phyloP scores from a whole-genome alignment of 108 stramenopile genomes.

The Discostella pseudostelligera region DNA sequence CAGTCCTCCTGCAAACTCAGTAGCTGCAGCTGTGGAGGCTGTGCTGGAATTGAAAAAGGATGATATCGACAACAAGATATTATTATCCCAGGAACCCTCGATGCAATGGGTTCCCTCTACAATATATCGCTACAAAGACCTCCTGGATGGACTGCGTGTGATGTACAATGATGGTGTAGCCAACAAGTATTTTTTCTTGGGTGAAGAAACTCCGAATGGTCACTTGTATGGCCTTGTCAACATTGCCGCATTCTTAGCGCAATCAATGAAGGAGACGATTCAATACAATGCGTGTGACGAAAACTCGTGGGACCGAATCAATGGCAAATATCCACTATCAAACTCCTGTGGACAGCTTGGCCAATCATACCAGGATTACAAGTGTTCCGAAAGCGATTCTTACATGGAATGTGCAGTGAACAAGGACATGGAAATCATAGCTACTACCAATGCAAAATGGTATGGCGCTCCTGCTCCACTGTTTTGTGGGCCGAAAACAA shows the following conservation, averaged over 20 bases:
- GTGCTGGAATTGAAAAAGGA: constrained; percentile 14
- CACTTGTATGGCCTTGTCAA: constrained; percentile 44
- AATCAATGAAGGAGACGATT: constrained; percentile 59
- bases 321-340: constrained; percentile 18
- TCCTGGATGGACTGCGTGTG: constrained; percentile 17
- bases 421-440: constrained; percentile 27
- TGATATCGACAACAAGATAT: constrained; percentile 15
- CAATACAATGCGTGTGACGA: constrained; percentile 60
- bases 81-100: constrained; percentile 22
- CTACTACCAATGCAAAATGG: constrained; percentile 28
- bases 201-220: constrained; percentile 22
- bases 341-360: constrained; percentile 42
- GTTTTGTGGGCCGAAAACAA: constrained; percentile 28
- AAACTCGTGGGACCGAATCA: constrained; percentile 18
- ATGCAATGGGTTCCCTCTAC: constrained; percentile 12
- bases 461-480: constrained; percentile 38
- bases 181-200: constrained; percentile 31
- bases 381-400: constrained; percentile 20
- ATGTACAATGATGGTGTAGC: constrained; percentile 35
- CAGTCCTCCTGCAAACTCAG: not conserved
- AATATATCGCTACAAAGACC: constrained; percentile 29
- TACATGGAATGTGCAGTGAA: constrained; percentile 32
- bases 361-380: constrained; percentile 30
- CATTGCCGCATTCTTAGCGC: constrained; percentile 52
- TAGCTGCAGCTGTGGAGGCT: constrained; percentile 6